Conservation (phyloP, 2,329 filamentous ascomycete genomes). For the Aureobasidium sp. region DNA sequence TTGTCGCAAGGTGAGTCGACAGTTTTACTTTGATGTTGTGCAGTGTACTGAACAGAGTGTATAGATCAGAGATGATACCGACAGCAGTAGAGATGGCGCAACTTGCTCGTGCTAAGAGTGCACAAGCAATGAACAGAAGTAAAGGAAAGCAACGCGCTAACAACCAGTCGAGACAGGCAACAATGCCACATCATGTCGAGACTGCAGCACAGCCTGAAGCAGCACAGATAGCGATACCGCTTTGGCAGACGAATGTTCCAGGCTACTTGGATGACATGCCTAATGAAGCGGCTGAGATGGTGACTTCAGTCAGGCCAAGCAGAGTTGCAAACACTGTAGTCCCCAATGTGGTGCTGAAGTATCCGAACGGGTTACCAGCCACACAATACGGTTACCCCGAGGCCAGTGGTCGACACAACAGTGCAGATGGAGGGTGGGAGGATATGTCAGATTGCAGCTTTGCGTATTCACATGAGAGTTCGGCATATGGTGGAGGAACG, state of each 20-base stretch:
- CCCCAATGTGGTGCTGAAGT: background rate
- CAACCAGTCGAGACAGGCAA: background rate
- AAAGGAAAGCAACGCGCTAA: background rate
- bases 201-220: background rate
- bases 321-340: background rate
- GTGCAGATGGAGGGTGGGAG: background rate
- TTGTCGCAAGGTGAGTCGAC: constrained; percentile 1
- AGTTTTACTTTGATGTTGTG: too few species aligned
- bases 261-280: background rate
- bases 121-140: background rate
- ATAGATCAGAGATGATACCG: constrained; percentile 2
- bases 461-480: constrained; percentile 5
- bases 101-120: background rate
- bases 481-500: constrained; percentile 2
- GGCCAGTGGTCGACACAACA: background rate
- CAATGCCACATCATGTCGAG: background rate
- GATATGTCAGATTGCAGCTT: constrained; percentile 1
- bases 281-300: constrained; percentile 1
- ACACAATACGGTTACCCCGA: background rate
- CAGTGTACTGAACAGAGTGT: background rate
- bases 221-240: background rate
- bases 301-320: background rate
- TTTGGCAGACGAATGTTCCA: background rate
- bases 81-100: background rate
- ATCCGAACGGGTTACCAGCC: background rate